A percentile compares a stretch with the other conserved stretches of the same genome.
Evolutionary conservation across 2,329 filamentous ascomycete species (phyloP).

Genomic region (Aspergillus fijiensis): DNA sequence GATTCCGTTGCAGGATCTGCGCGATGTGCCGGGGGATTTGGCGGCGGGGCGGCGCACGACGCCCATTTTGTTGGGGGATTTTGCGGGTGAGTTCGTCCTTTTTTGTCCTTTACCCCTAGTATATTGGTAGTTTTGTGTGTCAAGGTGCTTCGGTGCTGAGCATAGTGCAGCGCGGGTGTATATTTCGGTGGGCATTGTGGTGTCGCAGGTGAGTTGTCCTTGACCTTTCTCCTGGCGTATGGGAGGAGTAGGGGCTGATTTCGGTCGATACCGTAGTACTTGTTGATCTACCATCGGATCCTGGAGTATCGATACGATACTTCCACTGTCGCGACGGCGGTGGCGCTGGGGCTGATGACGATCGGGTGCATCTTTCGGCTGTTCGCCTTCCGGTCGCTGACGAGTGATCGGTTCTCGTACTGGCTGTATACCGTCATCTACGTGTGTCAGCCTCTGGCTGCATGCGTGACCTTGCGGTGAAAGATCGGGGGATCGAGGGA

Average conservation of each 20-base stretch:
- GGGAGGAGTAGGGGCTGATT: no score
- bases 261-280: neutral
- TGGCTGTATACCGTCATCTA: conserved; percentile 1
- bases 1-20: neutral
- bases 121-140: neutral
- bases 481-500: neutral
- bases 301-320: neutral
- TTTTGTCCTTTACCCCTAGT: neutral
- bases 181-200: no score
- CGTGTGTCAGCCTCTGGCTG: neutral
- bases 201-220: no score
- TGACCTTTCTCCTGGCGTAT: no score
- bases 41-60: neutral
- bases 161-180: no score
- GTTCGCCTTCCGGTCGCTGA: conserved; percentile 1
- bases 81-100: neutral
- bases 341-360: neutral
- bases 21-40: neutral
- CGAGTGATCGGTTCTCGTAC: neutral
- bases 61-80: neutral
- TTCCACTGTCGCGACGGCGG: neutral
- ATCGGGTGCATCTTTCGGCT: neutral
- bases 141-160: no score
- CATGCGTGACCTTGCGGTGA: neutral
- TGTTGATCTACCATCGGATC: neutral